phyloP scores from a whole-genome alignment of 208 protist species.

The Trypanosoma rangeli region DNA sequence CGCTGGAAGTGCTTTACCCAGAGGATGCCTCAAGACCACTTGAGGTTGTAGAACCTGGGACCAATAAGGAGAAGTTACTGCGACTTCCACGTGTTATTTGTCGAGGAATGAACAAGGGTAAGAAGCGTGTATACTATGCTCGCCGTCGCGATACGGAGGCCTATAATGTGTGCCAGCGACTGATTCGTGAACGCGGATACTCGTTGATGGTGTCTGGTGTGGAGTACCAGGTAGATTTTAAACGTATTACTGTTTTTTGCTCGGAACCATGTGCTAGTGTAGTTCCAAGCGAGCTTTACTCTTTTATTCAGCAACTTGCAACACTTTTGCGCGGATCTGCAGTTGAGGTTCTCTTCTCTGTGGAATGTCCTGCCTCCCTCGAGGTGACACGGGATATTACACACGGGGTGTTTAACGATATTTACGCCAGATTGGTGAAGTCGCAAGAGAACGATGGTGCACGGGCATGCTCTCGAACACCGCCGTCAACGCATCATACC shows the following conservation, averaged over 20 bases:
- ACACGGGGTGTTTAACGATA: slow-evolving; percentile 17
- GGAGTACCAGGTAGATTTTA: slow-evolving; percentile 82
- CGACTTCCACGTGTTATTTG: slow-evolving; percentile 68
- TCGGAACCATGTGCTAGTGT: slow-evolving; percentile 29
- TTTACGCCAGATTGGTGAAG: slow-evolving; percentile 8
- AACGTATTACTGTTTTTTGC: slow-evolving; percentile 49
- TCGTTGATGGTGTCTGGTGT: slow-evolving; percentile 39
- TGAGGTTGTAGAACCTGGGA: slow-evolving; percentile 18
- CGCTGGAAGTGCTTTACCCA: slow-evolving; percentile 25
- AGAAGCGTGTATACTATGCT: slow-evolving; percentile 74
- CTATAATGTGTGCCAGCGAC: slow-evolving; percentile 36
- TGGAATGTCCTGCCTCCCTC: slow-evolving; percentile 35
- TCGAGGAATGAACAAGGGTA: slow-evolving; percentile 75
- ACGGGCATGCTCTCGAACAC: neutral
- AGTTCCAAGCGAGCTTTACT: slow-evolving; percentile 31
- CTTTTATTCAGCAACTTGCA: slow-evolving; percentile 36
- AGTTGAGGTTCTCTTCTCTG: slow-evolving; percentile 59
- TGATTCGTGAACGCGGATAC: slow-evolving; percentile 39
- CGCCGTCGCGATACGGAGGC: slow-evolving; percentile 63
- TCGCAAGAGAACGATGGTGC: slow-evolving; percentile 7
- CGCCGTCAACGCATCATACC: neutral
- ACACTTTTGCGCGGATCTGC: slow-evolving; percentile 34
- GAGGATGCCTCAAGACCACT: slow-evolving; percentile 25
- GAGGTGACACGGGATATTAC: slow-evolving; percentile 49
- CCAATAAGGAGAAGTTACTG: slow-evolving; percentile 27